A percentile compares a stretch with the other conserved stretches of the same genome.
These are phyloP conservation scores for Glutinoglossum americanum DNA, from an alignment of 495 filamentous ascomycete genomes.

Conservation along the genomic window DNA sequence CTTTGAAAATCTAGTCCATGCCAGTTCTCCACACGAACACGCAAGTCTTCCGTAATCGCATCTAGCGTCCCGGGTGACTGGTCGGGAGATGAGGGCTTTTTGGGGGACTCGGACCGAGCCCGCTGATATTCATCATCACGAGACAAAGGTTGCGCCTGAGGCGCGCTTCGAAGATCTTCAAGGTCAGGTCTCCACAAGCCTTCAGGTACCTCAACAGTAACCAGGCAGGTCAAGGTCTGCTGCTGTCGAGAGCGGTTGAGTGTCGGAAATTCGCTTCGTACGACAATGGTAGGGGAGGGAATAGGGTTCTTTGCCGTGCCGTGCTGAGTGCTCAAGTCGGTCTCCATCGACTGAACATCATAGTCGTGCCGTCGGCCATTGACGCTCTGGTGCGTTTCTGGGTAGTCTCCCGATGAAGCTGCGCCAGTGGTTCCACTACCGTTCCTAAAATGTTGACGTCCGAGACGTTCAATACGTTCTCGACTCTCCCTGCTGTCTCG, in stretches of 20 bases:
- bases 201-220: slow-evolving; percentile 87
- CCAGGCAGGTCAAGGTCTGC: slow-evolving; percentile 80
- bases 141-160: slow-evolving; percentile 10
- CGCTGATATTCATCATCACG: slow-evolving; percentile 4
- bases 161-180: slow-evolving; percentile 53
- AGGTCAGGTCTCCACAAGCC: slow-evolving; percentile 76
- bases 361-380: slow-evolving; percentile 63
- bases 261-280: slow-evolving; percentile 92
- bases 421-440: slow-evolving; percentile 54
- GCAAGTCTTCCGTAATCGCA: slow-evolving; percentile 70
- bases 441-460: slow-evolving; percentile 40
- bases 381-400: slow-evolving; percentile 29
- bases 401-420: slow-evolving; percentile 43
- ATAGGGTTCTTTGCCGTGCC: slow-evolving; percentile 70
- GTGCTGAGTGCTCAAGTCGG: slow-evolving; percentile 48
- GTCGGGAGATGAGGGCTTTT: slow-evolving; percentile 9
- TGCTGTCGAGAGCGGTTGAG: slow-evolving; percentile 81
- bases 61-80: slow-evolving; percentile 48
- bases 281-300: slow-evolving; percentile 69
- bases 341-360: slow-evolving; percentile 91
- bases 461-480: slow-evolving; percentile 37
- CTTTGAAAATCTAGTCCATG: slow-evolving; percentile 89
- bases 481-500: slow-evolving; percentile 21
- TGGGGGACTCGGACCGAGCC: slow-evolving; percentile 12
- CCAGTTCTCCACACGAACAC: slow-evolving; percentile 86